Percentiles rank a stretch among this genome's conserved stretches.
Conservation (phyloP, 1,139 yeast species). For the Candida pseudoviswanathii region DNA sequence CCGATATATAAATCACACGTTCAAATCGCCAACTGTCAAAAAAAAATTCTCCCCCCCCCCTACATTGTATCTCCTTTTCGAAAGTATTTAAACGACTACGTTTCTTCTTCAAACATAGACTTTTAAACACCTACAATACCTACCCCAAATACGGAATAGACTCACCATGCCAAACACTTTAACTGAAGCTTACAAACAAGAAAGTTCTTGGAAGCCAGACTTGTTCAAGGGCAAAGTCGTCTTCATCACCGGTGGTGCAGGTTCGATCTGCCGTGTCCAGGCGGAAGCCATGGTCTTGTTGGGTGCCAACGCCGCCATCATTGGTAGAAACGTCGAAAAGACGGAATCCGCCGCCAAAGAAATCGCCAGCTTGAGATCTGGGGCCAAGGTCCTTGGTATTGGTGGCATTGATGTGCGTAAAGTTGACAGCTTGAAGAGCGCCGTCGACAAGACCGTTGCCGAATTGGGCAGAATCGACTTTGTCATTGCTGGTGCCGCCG, state of each 20-base stretch:
- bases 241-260: slow-evolving; percentile 96
- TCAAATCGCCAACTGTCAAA: too few species aligned
- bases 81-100: too few species aligned
- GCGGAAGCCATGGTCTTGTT: slow-evolving; percentile 80
- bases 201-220: slow-evolving; percentile 54
- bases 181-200: slow-evolving; percentile 29
- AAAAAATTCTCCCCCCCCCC: too few species aligned
- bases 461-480: slow-evolving; percentile 76
- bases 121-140: slow-evolving; percentile 8
- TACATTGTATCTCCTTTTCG: too few species aligned
- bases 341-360: slow-evolving; percentile 72
- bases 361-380: slow-evolving; percentile 57
- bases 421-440: slow-evolving; percentile 55
- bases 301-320: slow-evolving; percentile 89
- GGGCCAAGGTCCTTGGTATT: slow-evolving; percentile 70
- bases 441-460: slow-evolving; percentile 66
- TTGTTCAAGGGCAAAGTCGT: slow-evolving; percentile 83
- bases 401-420: slow-evolving; percentile 82
- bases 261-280: slow-evolving; percentile 90
- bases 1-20: too few species aligned
- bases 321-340: slow-evolving; percentile 75
- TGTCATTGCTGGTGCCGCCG: slow-evolving; percentile 97
- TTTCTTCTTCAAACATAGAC: too few species aligned
- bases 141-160: not conserved
- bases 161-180: slow-evolving; percentile 21